These are phyloP conservation scores for Quercus berberidifolia DNA, from an alignment of 306 rosid genomes.

Conservation along the genomic window DNA sequence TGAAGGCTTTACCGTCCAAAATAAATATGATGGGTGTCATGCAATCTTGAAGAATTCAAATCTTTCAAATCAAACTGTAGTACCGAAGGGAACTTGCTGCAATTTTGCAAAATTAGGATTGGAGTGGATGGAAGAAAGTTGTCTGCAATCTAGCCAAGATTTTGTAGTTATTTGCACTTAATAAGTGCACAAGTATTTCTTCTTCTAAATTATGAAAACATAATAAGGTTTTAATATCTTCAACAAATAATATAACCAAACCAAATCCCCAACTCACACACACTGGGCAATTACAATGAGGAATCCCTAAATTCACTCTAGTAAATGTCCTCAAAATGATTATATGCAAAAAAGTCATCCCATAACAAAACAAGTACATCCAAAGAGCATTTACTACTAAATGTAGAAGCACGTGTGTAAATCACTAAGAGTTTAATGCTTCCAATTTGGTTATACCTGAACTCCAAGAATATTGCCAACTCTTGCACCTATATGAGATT, in stretches of 20 bases:
- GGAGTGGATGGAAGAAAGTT: not conserved
- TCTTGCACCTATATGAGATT: conserved; percentile 48
- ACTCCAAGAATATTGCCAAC: conserved; percentile 33
- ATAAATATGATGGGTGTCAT: not conserved
- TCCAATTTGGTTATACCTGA: conserved; percentile 50
- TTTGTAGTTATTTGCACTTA: not conserved
- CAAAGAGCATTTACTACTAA: not conserved
- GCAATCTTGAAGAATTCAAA: not conserved
- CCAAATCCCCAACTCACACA: too few relatives aligned
- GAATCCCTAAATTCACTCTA: not conserved
- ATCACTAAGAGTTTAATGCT: not conserved
- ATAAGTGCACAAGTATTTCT: not conserved
- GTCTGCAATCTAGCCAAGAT: not conserved
- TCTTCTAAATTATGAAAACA: not conserved
- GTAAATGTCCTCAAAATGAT: not conserved
- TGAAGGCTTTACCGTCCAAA: not conserved
- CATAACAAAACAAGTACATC: not conserved
- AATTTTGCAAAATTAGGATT: not conserved
- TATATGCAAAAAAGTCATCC: not conserved
- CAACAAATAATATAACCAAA: not conserved
- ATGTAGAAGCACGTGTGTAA: not conserved
- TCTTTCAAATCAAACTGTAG: not conserved
- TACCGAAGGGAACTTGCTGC: not conserved
- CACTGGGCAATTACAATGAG: too few relatives aligned
- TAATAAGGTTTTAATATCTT: not conserved